Evolutionary conservation across 176 grass and related monocot genomes (phyloP).

Genomic region (Avena atlantica): DNA sequence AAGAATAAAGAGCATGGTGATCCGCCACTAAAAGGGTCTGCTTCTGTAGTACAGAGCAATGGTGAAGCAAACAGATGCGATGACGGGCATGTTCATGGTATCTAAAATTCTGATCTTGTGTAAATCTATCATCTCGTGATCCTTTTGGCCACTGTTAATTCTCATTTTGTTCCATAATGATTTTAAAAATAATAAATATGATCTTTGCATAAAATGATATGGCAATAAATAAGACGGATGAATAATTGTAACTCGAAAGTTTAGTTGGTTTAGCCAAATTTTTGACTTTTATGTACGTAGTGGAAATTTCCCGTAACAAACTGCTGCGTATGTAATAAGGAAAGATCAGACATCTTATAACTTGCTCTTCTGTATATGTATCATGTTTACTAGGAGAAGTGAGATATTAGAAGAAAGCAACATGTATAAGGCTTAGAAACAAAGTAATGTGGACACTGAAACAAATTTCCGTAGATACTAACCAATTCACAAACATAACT

Average conservation of each 20-base stretch:
- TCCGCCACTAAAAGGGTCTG: constrained; percentile 10
- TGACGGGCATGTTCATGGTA: background rate
- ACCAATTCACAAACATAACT: background rate
- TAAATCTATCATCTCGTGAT: background rate
- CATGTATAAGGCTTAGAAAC: background rate
- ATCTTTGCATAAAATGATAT: background rate
- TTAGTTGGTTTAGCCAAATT: background rate
- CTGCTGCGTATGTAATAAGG: background rate
- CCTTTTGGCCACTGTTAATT: background rate
- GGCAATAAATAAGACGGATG: background rate
- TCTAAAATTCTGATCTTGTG: constrained; percentile 3
- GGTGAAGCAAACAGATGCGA: constrained; percentile 8
- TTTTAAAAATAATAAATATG: background rate
- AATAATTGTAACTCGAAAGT: background rate
- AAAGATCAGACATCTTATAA: background rate
- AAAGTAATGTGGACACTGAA: background rate
- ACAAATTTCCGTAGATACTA: background rate
- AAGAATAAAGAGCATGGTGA: background rate
- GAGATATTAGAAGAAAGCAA: background rate
- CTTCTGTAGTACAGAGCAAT: constrained; percentile 31
- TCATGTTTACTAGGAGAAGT: background rate
- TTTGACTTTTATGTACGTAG: background rate
- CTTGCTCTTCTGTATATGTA: background rate
- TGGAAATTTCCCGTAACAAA: background rate
- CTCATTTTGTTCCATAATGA: background rate